These are phyloP conservation scores for Amylostereum chailletii DNA, from an alignment of 1,284 basidiomycete species.

Conservation along the genomic window DNA sequence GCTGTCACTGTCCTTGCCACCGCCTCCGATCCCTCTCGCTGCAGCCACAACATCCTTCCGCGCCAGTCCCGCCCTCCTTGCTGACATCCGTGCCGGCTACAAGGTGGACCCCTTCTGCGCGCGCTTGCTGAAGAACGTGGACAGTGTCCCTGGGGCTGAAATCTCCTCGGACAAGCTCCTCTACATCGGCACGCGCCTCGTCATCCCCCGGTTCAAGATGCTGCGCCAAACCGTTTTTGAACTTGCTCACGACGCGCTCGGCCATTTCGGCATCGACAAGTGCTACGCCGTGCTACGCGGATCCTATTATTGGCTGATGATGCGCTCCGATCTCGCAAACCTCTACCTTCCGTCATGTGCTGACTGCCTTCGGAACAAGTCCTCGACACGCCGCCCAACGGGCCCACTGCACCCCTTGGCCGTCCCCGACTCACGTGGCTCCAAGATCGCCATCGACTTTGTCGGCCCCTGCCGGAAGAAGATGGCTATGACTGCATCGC, in stretches of 20 bases:
- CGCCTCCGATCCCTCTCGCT: slow-evolving; percentile 5
- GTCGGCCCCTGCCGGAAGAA: slow-evolving; percentile 30
- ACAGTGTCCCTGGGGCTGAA: slow-evolving; percentile 11
- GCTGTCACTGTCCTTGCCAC: background rate
- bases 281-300: background rate
- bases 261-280: slow-evolving; percentile 7
- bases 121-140: slow-evolving; percentile 12
- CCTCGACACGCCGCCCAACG: slow-evolving; percentile 5
- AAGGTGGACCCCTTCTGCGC: slow-evolving; percentile 17
- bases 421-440: slow-evolving; percentile 14
- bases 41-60: slow-evolving; percentile 10
- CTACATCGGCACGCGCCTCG: slow-evolving; percentile 19
- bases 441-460: slow-evolving; percentile 33
- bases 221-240: slow-evolving; percentile 16
- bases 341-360: slow-evolving; percentile 6
- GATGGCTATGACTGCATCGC: slow-evolving; percentile 27
- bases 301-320: background rate
- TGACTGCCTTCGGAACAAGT: slow-evolving; percentile 17
- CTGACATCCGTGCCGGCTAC: slow-evolving; percentile 21
- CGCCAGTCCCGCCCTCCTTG: slow-evolving; percentile 14
- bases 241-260: slow-evolving; percentile 22
- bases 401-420: slow-evolving; percentile 18
- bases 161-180: slow-evolving; percentile 15
- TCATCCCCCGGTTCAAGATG: slow-evolving; percentile 19
- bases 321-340: background rate